These are phyloP conservation scores for Hebeloma cylindrosporum DNA, from an alignment of 768 basidiomycete genomes.

Conservation along the genomic window DNA sequence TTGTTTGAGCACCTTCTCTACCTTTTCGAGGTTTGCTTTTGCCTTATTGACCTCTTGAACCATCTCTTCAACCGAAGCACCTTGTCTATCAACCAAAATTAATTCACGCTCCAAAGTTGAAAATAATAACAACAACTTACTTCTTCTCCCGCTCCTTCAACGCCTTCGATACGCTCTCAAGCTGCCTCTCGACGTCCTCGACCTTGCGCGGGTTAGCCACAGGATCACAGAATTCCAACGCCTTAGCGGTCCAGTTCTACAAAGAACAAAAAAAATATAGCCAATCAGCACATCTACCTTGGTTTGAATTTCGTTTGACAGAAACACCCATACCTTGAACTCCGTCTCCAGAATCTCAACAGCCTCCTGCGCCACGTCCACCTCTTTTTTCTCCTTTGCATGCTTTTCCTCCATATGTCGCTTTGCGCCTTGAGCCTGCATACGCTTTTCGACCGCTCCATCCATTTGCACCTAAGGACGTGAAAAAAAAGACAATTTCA, in stretches of 20 bases:
- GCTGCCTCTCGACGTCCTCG: slow-evolving; percentile 54
- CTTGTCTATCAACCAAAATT: slow-evolving; percentile 49
- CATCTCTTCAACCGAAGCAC: slow-evolving; percentile 78
- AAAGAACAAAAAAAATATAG: slow-evolving; percentile 1
- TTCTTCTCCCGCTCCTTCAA: slow-evolving; percentile 64
- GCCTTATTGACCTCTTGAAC: slow-evolving; percentile 67
- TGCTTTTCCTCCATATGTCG: slow-evolving; percentile 54
- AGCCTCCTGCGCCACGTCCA: slow-evolving; percentile 44
- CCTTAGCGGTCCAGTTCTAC: slow-evolving; percentile 66
- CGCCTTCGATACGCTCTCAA: slow-evolving; percentile 63
- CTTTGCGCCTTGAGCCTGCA: slow-evolving; percentile 49
- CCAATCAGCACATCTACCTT: too few relatives aligned
- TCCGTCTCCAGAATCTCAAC: slow-evolving; percentile 58
- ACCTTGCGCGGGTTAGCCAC: slow-evolving; percentile 58
- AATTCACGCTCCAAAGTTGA: background rate
- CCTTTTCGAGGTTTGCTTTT: slow-evolving; percentile 56
- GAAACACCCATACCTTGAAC: slow-evolving; percentile 47
- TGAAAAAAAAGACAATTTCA: slow-evolving; percentile 6
- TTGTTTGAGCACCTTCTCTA: slow-evolving; percentile 60
- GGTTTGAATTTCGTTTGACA: background rate
- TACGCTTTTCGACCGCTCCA: slow-evolving; percentile 46
- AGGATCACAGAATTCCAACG: slow-evolving; percentile 58
- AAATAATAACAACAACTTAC: slow-evolving; percentile 34
- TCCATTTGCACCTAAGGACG: slow-evolving; percentile 46
- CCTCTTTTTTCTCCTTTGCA: slow-evolving; percentile 44